phyloP scores from a whole-genome alignment of 805 yeast species.

The Wickerhamomyces silvicola region DNA sequence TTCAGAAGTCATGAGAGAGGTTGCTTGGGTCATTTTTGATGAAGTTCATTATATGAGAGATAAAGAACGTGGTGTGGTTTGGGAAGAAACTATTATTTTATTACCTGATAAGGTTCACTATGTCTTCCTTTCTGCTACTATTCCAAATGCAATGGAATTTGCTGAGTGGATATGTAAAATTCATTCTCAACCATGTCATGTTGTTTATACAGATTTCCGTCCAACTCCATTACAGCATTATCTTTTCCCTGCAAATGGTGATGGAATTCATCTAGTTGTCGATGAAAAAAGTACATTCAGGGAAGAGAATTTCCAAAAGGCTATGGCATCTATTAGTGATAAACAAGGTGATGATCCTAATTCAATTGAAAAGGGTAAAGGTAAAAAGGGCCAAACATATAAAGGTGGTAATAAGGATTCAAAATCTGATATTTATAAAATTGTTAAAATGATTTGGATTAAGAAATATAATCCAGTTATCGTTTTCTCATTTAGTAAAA shows the following conservation, averaged over 20 bases:
- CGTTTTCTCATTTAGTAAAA: conserved; percentile 94
- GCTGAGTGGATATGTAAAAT: conserved; percentile 98
- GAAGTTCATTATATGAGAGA: conserved; percentile 99
- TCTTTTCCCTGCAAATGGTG: conserved; percentile 96
- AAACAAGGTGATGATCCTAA: conserved; percentile 80
- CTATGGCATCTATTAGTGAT: conserved; percentile 89
- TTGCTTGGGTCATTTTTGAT: conserved; percentile 97
- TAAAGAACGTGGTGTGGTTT: conserved; percentile 95
- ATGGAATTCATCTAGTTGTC: conserved; percentile 94
- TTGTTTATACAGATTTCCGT: conserved; percentile 96
- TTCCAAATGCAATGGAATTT: conserved; percentile 96
- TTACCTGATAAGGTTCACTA: conserved; percentile 94
- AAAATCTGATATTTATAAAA: conserved; percentile 85
- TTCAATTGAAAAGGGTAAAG: conserved; percentile 49
- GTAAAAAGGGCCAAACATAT: conserved; percentile 72
- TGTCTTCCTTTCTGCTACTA: conserved; percentile 91
- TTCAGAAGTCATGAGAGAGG: conserved; percentile 97
- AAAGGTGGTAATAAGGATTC: conserved; percentile 81
- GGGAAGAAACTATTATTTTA: conserved; percentile 97
- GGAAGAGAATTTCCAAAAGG: conserved; percentile 97
- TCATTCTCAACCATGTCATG: conserved; percentile 95
- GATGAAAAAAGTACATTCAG: conserved; percentile 95
- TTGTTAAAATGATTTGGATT: conserved; percentile 96
- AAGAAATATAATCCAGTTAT: conserved; percentile 96
- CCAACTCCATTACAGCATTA: conserved; percentile 99